Evolutionary conservation across 495 filamentous ascomycete genomes (phyloP), one percentile per base, ranked within the genome.

Genomic region (Neurospora terricola): DNA sequence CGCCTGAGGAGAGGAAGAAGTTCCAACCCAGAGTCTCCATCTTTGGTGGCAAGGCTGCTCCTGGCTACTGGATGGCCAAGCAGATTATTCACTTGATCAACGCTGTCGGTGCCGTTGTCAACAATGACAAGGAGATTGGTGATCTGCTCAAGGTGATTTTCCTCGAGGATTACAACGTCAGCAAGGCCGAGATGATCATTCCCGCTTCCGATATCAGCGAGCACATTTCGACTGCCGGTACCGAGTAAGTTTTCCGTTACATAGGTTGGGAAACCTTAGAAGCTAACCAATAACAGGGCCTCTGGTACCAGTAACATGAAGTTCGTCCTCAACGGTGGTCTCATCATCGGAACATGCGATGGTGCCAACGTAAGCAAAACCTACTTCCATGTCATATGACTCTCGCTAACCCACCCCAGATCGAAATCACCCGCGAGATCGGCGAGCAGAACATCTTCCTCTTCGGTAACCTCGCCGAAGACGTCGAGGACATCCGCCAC

Each of bases 11-110:
- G 79, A 89, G 90, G 73, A 94, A 97, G 87, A 96, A 97, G 81
- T 86, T 93, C 73, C 88, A 90, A 16, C 94, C 95, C n/a, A 90
- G 95, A 59, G 96, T 98, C 18, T 96, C 93, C 38, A 96, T 99
- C 83, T 97, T 99, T 80, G 96, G 96, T 75, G 96, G 96, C 72
- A 99, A 99, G 83, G 96, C 96, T 23, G 96, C 96, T 0, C 96
- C 96, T 3, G 96, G 96, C 4, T 99, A 99, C 84, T 99, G 96
- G 96, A 99, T 99, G 96, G 96, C 96, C 23, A 99, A 99, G 88
- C 95, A 95, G 9, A 92, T 99, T 74, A 99, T 99, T 73, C 94
- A 98, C 80, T 88, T 99, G 69, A 92, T 99, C 84, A 97, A 96
- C 85, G 91, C 88, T 73, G 96, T 98, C 48, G 94, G 93, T 6